Base-by-base conservation (phyloP, 2,329 filamentous ascomycete genomes). In the Alternaria burnsii region DNA sequence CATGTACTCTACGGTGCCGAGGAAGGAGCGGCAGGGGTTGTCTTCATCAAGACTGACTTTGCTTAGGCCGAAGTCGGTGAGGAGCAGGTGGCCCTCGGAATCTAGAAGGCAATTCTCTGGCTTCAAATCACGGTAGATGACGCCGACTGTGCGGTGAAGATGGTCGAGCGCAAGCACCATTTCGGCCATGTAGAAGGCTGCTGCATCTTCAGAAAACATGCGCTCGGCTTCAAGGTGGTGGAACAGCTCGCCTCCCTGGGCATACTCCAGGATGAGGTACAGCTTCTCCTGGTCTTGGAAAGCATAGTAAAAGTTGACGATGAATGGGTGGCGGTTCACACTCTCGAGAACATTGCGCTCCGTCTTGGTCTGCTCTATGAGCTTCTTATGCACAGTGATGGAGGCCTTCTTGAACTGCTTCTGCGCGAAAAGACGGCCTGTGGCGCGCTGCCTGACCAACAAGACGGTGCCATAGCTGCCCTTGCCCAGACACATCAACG, bases 321-420 rank as follows among this genome's bases (percentile, higher is more conserved):
- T 94, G 76, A 99, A 99, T 0, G 95, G 94, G 78, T 99, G 95
- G 34, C 94, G 88, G 79, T 96, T 98, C 78, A 99, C 92, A 61
- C 92, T 96, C 82, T 99, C 95, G 52, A 99, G 85, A 55, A 99
- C 97, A 71, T 90, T 89, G 51, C 95, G 91, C 82, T 99, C 95
- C 2, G 94, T 98, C 84, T 96, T 97, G 58, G 95, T 98, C 82
- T 98, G 95, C 81, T 98, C 94, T 52, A 99, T 88, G 32, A 98
- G 87, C 78, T 94, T 93, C 85, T 97, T 97, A 81, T 97, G 94
- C 40, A 99, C 92, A 1, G 94, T 93, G 53, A 99, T 83, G 9
- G 93, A 97, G 0, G 96, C 95, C 81, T 99, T 99, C 78, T 94
- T 95, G 81, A 99, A 95, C 80, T 98, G 94, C 83, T 99, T 99